phyloP scores from a whole-genome alignment of 1,139 yeast genomes.

The Arxiozyma heterogenica region DNA sequence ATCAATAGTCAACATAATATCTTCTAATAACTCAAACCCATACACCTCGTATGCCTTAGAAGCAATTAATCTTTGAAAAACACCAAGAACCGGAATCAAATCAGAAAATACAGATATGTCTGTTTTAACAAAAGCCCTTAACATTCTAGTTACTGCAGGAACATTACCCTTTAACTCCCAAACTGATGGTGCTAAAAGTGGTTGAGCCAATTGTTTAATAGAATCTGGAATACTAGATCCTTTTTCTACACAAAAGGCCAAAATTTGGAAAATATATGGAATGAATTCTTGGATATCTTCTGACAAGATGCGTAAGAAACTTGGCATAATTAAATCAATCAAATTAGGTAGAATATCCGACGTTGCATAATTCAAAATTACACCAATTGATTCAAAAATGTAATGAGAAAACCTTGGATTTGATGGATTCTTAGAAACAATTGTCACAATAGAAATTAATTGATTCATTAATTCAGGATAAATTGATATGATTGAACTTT shows the following conservation, averaged over 20 bases:
- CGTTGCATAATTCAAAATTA: slow-evolving; percentile 50
- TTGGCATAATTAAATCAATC: slow-evolving; percentile 55
- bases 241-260: slow-evolving; percentile 66
- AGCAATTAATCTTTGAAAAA: slow-evolving; percentile 87
- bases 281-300: slow-evolving; percentile 90
- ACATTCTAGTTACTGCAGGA: slow-evolving; percentile 80
- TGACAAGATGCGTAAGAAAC: slow-evolving; percentile 56
- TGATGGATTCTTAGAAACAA: slow-evolving; percentile 82
- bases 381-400: slow-evolving; percentile 79
- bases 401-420: slow-evolving; percentile 91
- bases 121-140: slow-evolving; percentile 60
- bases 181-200: slow-evolving; percentile 74
- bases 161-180: slow-evolving; percentile 93
- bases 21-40: slow-evolving; percentile 79
- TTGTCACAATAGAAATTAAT: slow-evolving; percentile 55
- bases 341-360: slow-evolving; percentile 35
- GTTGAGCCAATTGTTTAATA: slow-evolving; percentile 61
- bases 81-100: slow-evolving; percentile 79
- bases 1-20: slow-evolving; percentile 54
- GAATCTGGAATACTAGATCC: slow-evolving; percentile 47
- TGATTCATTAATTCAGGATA: slow-evolving; percentile 47
- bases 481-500: slow-evolving; percentile 44
- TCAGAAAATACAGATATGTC: slow-evolving; percentile 47
- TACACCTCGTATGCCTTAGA: slow-evolving; percentile 70
- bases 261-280: slow-evolving; percentile 83